phyloP scores from a whole-genome alignment of 441 rosid genomes.

The Gossypium schwendimanii region DNA sequence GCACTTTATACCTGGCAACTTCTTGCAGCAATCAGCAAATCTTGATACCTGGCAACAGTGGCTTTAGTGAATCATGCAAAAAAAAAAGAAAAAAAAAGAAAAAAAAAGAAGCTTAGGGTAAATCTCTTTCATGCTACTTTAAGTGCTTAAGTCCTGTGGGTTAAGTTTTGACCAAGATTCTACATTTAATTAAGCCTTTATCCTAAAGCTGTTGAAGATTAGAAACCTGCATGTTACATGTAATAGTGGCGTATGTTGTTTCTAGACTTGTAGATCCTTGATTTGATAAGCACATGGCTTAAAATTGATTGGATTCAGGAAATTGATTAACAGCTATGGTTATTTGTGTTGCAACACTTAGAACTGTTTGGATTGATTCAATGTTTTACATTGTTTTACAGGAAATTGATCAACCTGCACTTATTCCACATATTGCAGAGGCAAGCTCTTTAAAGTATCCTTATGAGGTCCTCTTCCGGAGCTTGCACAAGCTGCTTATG shows the following conservation, averaged over 20 bases:
- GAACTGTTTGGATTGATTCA: slow-evolving; percentile 7
- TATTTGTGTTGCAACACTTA: neutral
- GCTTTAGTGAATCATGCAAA: neutral
- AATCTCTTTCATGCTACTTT: neutral
- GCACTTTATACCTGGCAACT: neutral
- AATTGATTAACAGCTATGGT: neutral
- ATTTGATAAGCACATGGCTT: neutral
- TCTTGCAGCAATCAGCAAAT: neutral
- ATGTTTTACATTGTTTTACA: slow-evolving; percentile 24
- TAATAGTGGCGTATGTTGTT: neutral
- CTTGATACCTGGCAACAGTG: neutral
- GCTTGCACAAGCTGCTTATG: slow-evolving; percentile 93
- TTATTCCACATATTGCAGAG: slow-evolving; percentile 99
- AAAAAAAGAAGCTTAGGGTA: neutral
- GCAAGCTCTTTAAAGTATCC: slow-evolving; percentile 94
- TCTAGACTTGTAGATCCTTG: neutral
- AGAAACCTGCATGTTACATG: neutral
- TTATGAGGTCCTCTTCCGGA: slow-evolving; percentile 95
- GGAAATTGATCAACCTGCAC: slow-evolving; percentile 98
- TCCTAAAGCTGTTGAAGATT: neutral
- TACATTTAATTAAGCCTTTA: neutral
- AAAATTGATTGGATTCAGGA: neutral
- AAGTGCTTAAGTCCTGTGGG: neutral
- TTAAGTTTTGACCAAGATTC: neutral
- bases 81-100: too few species aligned